Conservation (phyloP, 495 filamentous ascomycete genomes). For the Xylaria grammica region DNA sequence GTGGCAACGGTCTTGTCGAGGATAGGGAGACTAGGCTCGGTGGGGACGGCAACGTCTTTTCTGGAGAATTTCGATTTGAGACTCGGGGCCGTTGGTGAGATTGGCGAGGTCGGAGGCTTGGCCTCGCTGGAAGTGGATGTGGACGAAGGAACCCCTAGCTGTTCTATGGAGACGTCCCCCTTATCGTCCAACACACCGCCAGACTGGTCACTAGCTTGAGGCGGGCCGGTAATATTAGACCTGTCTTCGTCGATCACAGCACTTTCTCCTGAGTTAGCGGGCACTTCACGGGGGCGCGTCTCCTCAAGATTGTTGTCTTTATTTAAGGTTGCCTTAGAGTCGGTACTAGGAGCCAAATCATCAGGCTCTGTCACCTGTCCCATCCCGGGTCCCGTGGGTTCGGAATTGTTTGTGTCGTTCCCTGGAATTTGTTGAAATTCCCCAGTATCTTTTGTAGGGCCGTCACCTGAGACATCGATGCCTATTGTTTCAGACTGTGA, state of each 20-base stretch:
- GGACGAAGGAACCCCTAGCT: slow-evolving; percentile 5
- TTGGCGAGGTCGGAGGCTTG: slow-evolving; percentile 36
- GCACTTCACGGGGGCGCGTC: background rate
- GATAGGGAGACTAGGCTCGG: slow-evolving; percentile 24
- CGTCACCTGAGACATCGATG: slow-evolving; percentile 22
- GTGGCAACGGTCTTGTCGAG: slow-evolving; percentile 14
- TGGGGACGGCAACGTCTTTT: slow-evolving; percentile 40
- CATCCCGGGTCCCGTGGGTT: slow-evolving; percentile 1
- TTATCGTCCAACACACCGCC: background rate
- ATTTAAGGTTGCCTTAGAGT: background rate
- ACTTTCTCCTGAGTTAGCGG: background rate
- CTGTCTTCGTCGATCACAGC: background rate
- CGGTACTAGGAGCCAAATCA: background rate
- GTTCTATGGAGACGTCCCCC: background rate
- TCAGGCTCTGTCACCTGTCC: slow-evolving; percentile 12
- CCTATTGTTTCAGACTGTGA: slow-evolving; percentile 24
- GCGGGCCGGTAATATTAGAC: background rate
- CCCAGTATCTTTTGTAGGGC: slow-evolving; percentile 20
- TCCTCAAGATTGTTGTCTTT: background rate
- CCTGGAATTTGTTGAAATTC: slow-evolving; percentile 28
- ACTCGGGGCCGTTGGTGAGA: slow-evolving; percentile 35
- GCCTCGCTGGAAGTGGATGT: slow-evolving; percentile 11
- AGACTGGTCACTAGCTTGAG: slow-evolving; percentile 1
- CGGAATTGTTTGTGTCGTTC: slow-evolving; percentile 1
- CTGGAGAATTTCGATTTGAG: slow-evolving; percentile 58